Base-by-base conservation (phyloP, 352 stramenopile species). In the Globisporangium nodosum region DNA sequence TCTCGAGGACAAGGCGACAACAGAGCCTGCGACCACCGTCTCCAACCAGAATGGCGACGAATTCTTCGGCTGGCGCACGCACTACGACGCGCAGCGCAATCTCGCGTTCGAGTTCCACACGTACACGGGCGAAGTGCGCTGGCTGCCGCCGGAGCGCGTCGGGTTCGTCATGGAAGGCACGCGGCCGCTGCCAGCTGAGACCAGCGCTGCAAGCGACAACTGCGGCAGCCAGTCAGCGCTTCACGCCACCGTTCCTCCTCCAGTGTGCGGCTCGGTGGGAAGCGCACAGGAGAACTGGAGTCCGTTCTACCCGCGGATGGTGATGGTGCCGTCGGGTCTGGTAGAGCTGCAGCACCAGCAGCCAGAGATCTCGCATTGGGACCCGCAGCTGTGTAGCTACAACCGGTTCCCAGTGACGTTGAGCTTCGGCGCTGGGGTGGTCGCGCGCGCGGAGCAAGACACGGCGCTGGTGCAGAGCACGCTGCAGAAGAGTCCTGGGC, bases 111-210 rank as follows among this genome's bases (percentile, higher is more conserved):
- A 80, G 33, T 48, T 88, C 50, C 81, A 91, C 56, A 81, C 62
- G 54, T 80, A 87, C 61, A 91, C 81, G 24, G 81, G 81, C 0
- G 81, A 91, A 76, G 77, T 89, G 59, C 73, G 74, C n/a, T 90
- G 78, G 78, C 68, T 72, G 42, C 74, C 66, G 49, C 76, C 73
- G 3, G 68, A 73, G 52, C 67, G 65, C 5, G 64, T 74, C 18
- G 72, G 76, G 46, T 85, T 83, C 31, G 70, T 81, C 59, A 81
- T 77, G 71, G 66, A 80, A 48, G 71, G 68, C 31, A 58, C 71
- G 51, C 75, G 71, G 27, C 67, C 70, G 31, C 47, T 85, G 27
- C 69, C 76, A 35, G 62, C 46, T 12, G 43, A 61, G 11, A 48
- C 40, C 50, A 57, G 27, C 6, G 43, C 1, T 0, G 3, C 46